A percentile compares a stretch with the other conserved stretches of the same genome.
phyloP scores from a whole-genome alignment of 139 green algal species.

The Micractinium sp. region DNA sequence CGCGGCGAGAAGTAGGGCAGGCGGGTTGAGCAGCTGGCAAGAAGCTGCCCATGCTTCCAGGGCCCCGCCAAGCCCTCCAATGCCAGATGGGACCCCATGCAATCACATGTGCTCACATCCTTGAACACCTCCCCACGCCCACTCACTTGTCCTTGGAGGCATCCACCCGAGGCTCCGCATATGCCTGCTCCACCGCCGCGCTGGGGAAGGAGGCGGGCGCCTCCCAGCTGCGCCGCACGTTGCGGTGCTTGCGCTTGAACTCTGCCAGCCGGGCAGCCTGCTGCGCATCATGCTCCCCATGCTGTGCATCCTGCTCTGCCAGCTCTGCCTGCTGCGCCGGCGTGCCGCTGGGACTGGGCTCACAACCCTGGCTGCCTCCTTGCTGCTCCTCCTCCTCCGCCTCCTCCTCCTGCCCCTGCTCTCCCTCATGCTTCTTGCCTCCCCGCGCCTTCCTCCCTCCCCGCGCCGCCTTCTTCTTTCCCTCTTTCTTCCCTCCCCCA shows the following conservation, averaged over 20 bases:
- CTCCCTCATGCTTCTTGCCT: not conserved
- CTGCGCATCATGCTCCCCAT: not conserved
- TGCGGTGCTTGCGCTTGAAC: conserved; percentile 77
- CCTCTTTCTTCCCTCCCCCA: not conserved
- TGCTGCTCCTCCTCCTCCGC: too few species aligned
- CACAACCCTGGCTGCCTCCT: too few species aligned
- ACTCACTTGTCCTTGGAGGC: conserved; percentile 44
- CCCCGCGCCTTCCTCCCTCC: not conserved
- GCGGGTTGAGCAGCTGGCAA: not conserved
- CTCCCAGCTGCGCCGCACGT: conserved; percentile 70
- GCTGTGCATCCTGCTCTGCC: not conserved
- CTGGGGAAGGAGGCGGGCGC: conserved; percentile 81
- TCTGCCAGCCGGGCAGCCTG: not conserved
- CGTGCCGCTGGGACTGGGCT: not conserved
- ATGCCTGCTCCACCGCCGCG: conserved; percentile 64
- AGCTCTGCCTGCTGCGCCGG: not conserved
- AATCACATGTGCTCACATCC: too few species aligned
- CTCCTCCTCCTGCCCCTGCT: not conserved
- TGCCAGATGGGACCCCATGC: not conserved
- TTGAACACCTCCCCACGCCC: not conserved
- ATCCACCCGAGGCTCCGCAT: conserved; percentile 56
- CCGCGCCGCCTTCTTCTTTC: not conserved
- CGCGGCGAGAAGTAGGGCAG: not conserved
- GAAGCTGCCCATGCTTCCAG: too few species aligned
- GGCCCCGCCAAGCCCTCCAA: too few species aligned